Conservation (phyloP, 2,329 filamentous ascomycete genomes). For the Alternaria triticimaculans region DNA sequence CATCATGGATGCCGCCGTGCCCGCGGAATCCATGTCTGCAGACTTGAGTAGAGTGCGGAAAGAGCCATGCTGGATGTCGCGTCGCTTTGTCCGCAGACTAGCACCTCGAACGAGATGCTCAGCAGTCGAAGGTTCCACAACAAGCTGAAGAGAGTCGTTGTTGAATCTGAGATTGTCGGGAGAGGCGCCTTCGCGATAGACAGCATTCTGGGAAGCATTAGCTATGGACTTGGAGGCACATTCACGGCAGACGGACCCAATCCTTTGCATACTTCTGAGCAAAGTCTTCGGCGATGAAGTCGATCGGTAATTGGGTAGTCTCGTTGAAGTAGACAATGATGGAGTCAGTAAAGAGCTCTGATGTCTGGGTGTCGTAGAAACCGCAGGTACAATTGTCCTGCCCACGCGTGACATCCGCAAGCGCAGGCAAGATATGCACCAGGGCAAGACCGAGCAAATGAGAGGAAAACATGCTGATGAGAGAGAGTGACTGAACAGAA, state of each 20-base stretch:
- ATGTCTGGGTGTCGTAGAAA: constrained; percentile 51
- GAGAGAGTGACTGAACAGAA: constrained; percentile 16
- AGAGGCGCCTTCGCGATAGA: constrained; percentile 54
- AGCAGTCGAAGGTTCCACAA: constrained; percentile 40
- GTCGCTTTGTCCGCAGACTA: constrained; percentile 51
- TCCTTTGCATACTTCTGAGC: constrained; percentile 55
- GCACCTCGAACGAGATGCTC: constrained; percentile 55
- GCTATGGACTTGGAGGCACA: background rate
- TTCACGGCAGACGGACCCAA: constrained; percentile 36
- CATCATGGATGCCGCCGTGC: constrained; percentile 56
- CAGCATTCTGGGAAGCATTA: constrained; percentile 37
- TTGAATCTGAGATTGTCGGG: constrained; percentile 50
- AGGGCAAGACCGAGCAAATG: constrained; percentile 20
- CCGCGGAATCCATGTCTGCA: constrained; percentile 44
- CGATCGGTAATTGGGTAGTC: constrained; percentile 44
- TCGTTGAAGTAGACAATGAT: constrained; percentile 61
- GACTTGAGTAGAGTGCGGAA: constrained; percentile 54
- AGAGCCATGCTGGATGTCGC: constrained; percentile 58
- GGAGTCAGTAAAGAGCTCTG: constrained; percentile 55
- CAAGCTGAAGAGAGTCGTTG: constrained; percentile 44
- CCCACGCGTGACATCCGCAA: constrained; percentile 25
- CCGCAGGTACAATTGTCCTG: constrained; percentile 54
- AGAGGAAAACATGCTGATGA: constrained; percentile 17
- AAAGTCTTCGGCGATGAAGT: constrained; percentile 52
- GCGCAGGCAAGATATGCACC: constrained; percentile 17